A percentile compares a stretch with the other conserved stretches of the same genome.
Evolutionary conservation across 768 basidiomycete genomes (phyloP).

Genomic region (Tephrocybe rancida): DNA sequence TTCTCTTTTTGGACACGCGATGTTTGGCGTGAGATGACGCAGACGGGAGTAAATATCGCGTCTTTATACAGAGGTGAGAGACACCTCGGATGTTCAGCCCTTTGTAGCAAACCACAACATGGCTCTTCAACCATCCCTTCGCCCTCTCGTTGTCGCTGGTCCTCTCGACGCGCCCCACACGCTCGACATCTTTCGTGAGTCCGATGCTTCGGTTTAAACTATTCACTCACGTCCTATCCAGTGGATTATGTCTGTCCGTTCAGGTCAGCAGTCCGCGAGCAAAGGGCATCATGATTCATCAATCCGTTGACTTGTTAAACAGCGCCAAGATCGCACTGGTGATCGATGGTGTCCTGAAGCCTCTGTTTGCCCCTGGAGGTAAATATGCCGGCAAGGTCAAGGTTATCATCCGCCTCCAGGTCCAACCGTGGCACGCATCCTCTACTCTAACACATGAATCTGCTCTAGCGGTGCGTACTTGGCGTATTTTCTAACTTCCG

Average conservation of each 20-base stretch:
- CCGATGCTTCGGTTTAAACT: background rate
- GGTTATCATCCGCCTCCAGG: slow-evolving; percentile 67
- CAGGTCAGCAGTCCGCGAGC: slow-evolving; percentile 44
- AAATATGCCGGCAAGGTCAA: slow-evolving; percentile 76
- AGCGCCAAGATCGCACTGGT: slow-evolving; percentile 64
- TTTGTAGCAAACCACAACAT: slow-evolving; percentile 35
- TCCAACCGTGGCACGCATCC: slow-evolving; percentile 81
- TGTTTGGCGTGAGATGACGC: background rate
- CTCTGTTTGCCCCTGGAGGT: slow-evolving; percentile 57
- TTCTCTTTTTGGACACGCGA: background rate
- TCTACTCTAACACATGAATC: slow-evolving; percentile 84
- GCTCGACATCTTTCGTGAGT: slow-evolving; percentile 76
- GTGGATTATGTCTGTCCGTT: slow-evolving; percentile 90
- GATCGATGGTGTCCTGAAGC: slow-evolving; percentile 63
- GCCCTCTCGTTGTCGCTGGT: slow-evolving; percentile 66
- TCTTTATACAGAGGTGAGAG: background rate
- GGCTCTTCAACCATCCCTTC: slow-evolving; percentile 79
- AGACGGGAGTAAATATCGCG: slow-evolving; percentile 1
- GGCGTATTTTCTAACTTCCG: background rate
- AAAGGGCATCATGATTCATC: background rate
- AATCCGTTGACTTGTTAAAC: background rate
- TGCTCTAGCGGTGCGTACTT: slow-evolving; percentile 63
- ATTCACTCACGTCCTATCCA: slow-evolving; percentile 24
- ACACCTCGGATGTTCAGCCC: background rate
- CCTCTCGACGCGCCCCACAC: slow-evolving; percentile 66